Percentiles rank a stretch among this genome's conserved stretches.
phyloP scores from a whole-genome alignment of 163 green algal species.

The Prototheca wickerhamii region DNA sequence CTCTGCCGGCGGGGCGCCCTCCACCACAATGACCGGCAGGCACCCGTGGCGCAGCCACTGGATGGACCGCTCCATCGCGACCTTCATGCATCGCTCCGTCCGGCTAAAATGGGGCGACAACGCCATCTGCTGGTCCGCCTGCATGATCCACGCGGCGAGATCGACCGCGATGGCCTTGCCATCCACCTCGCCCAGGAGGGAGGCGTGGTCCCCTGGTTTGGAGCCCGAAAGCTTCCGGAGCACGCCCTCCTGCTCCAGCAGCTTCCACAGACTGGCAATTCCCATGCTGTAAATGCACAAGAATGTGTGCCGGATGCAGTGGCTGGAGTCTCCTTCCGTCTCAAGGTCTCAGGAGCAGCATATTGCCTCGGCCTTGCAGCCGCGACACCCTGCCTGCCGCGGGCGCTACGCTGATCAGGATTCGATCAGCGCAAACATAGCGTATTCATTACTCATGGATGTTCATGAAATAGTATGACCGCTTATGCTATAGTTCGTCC shows the following conservation, averaged over 20 bases:
- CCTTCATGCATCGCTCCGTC: constrained; percentile 24
- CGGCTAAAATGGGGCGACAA: constrained; percentile 19
- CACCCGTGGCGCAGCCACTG: constrained; percentile 36
- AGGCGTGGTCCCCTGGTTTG: not conserved
- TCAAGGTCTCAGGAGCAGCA: too few relatives aligned
- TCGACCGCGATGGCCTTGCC: constrained; percentile 33
- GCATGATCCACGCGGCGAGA: constrained; percentile 33
- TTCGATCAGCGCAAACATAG: too few relatives aligned
- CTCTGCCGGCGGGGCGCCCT: constrained; percentile 28
- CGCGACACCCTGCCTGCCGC: too few relatives aligned
- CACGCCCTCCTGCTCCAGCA: constrained; percentile 15
- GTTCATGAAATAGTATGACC: too few relatives aligned
- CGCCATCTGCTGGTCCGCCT: constrained; percentile 29
- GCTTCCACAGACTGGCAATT: constrained; percentile 20
- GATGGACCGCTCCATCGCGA: constrained; percentile 37
- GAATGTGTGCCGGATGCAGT: too few relatives aligned
- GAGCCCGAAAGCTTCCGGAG: not conserved
- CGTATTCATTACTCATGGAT: too few relatives aligned
- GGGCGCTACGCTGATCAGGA: too few relatives aligned
- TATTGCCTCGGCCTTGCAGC: too few relatives aligned
- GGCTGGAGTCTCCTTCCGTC: too few relatives aligned
- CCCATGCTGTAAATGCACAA: too few relatives aligned
- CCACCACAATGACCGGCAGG: constrained; percentile 32
- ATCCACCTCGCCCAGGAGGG: constrained; percentile 9
- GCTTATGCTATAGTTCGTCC: too few relatives aligned